phyloP scores from a whole-genome alignment of 1,284 basidiomycete genomes.

The Dichomitus squalens region DNA sequence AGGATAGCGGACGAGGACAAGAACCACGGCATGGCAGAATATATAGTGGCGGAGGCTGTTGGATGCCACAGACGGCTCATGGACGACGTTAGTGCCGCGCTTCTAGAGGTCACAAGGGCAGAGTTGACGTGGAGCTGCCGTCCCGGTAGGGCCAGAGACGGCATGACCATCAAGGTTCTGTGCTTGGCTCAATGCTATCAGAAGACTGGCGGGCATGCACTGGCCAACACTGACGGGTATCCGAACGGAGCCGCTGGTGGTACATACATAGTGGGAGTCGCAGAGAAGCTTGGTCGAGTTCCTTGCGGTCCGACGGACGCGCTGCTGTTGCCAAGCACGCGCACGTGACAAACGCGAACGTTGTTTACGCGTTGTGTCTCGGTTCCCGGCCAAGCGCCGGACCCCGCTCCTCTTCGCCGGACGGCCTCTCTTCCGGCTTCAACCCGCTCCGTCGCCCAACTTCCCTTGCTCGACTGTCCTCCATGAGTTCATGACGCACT shows the following conservation, averaged over 20 bases:
- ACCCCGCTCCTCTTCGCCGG: neutral
- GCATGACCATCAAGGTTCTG: neutral
- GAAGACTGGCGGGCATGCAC: no score
- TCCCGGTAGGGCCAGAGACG: neutral
- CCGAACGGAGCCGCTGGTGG: no score
- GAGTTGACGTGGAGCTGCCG: neutral
- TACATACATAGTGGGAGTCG: neutral
- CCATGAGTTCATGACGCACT: slow-evolving; percentile 4
- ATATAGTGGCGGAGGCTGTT: neutral
- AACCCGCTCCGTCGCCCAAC: neutral
- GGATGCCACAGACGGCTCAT: neutral
- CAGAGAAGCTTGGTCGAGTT: no score
- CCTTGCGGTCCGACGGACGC: no score
- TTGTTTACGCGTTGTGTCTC: slow-evolving; percentile 34
- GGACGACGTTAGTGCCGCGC: neutral
- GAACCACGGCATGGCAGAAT: neutral
- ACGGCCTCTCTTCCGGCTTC: neutral
- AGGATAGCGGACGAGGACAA: no score
- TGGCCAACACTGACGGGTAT: no score
- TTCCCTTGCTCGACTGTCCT: neutral
- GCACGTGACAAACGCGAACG: slow-evolving; percentile 35
- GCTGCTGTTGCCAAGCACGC: slow-evolving; percentile 5
- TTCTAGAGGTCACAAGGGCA: slow-evolving; percentile 22
- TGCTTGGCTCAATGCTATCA: no score
- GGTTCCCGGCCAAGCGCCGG: slow-evolving; percentile 4